Evolutionary conservation across 768 basidiomycete species (phyloP).

Genomic region (Auricularia sp.): DNA sequence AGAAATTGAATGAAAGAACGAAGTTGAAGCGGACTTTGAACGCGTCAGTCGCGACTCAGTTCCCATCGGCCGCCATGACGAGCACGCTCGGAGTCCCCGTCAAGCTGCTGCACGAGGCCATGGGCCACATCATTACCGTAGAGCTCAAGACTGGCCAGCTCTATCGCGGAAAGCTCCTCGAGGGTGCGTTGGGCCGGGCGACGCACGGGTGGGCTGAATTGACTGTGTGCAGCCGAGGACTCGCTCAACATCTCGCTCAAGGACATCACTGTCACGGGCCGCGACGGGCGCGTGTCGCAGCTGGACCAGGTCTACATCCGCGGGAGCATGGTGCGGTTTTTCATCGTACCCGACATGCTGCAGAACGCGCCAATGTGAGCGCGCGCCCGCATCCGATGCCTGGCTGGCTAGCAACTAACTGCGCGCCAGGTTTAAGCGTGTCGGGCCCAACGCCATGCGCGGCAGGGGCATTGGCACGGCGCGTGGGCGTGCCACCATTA

Average conservation of each 20-base stretch:
- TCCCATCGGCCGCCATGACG: slow-evolving; percentile 10
- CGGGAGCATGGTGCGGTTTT: slow-evolving; percentile 96
- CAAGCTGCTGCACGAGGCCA: slow-evolving; percentile 90
- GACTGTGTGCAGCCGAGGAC: slow-evolving; percentile 71
- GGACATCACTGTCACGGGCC: slow-evolving; percentile 94
- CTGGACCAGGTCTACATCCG: slow-evolving; percentile 98
- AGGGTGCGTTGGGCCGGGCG: slow-evolving; percentile 48
- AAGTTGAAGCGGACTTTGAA: neutral
- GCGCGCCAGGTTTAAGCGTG: slow-evolving; percentile 88
- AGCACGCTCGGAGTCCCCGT: slow-evolving; percentile 81
- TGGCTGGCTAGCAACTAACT: neutral
- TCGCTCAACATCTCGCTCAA: slow-evolving; percentile 93
- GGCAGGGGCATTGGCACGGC: slow-evolving; percentile 99
- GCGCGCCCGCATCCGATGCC: neutral
- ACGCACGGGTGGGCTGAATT: slow-evolving; percentile 1
- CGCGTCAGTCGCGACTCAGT: neutral
- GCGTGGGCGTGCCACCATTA: slow-evolving; percentile 95
- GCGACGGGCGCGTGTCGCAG: slow-evolving; percentile 97
- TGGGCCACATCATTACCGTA: slow-evolving; percentile 95
- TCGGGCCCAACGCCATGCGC: slow-evolving; percentile 96
- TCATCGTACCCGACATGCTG: slow-evolving; percentile 98
- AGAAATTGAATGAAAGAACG: neutral
- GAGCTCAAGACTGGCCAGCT: slow-evolving; percentile 96
- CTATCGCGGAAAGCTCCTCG: slow-evolving; percentile 93
- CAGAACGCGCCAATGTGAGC: slow-evolving; percentile 94